Conservation (phyloP, 352 stramenopile genomes). For the Pythium phragmiticola region DNA sequence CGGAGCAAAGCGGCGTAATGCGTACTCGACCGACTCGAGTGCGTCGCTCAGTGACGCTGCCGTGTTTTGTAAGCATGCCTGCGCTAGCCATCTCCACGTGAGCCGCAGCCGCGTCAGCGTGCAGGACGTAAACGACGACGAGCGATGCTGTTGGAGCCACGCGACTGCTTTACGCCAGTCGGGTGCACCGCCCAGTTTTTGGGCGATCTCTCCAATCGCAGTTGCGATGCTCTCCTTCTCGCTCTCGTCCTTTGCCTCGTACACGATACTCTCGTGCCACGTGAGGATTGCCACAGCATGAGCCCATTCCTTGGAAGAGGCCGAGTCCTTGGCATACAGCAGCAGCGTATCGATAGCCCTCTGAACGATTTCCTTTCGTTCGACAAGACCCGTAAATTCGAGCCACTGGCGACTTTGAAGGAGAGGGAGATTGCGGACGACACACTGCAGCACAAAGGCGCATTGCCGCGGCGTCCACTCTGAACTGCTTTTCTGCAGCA, state of each 20-base stretch:
- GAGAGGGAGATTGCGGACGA: background rate
- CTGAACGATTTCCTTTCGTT: constrained; percentile 23
- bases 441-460: constrained; percentile 2
- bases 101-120: constrained; percentile 41
- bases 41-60: constrained; percentile 21
- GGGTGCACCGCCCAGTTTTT: constrained; percentile 21
- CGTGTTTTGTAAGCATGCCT: background rate
- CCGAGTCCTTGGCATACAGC: background rate
- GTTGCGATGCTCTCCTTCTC: constrained; percentile 23
- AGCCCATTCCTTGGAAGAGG: background rate
- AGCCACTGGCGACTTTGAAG: constrained; percentile 12
- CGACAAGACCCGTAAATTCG: constrained; percentile 25
- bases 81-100: constrained; percentile 66
- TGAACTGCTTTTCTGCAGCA: background rate
- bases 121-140: constrained; percentile 31
- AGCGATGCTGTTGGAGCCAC: constrained; percentile 48
- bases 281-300: constrained; percentile 33
- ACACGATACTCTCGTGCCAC: constrained; percentile 48
- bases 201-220: constrained; percentile 26
- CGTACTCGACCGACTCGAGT: constrained; percentile 62
- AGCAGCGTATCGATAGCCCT: constrained; percentile 26
- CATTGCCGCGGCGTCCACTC: constrained; percentile 1
- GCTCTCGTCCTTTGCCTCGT: background rate
- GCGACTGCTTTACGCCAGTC: constrained; percentile 26
- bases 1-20: constrained; percentile 53